phyloP scores from a whole-genome alignment of 1,284 basidiomycete species.

The Ganoderma boninense region DNA sequence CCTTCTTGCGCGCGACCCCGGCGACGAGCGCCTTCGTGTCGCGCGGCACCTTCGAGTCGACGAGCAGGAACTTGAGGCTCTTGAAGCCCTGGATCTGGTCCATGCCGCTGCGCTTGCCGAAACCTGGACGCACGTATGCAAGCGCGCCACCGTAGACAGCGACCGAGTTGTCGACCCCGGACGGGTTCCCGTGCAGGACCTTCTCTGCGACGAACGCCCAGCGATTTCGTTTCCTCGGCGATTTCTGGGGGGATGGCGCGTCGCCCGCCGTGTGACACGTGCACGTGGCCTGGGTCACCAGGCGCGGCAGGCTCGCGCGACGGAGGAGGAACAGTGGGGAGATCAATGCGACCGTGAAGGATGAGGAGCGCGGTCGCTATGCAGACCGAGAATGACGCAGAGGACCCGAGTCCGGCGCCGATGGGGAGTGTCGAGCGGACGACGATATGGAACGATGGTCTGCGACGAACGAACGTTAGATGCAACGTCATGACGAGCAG shows the following conservation, averaged over 20 bases:
- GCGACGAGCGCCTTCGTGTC: constrained; percentile 97
- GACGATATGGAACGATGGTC: constrained; percentile 81
- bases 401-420: constrained; percentile 97
- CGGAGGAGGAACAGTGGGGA: constrained; percentile 59
- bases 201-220: constrained; percentile 98
- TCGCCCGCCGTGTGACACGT: constrained; percentile 71
- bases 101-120: constrained; percentile 82
- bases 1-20: constrained; percentile 81
- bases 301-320: constrained; percentile 46
- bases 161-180: constrained; percentile 97
- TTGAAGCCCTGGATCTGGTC: constrained; percentile 84
- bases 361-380: constrained; percentile 85
- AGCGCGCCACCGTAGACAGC: constrained; percentile 94
- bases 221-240: constrained; percentile 85
- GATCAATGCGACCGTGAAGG: constrained; percentile 65
- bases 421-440: constrained; percentile 96
- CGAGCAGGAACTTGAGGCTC: constrained; percentile 84
- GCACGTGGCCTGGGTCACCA: constrained; percentile 57
- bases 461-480: constrained; percentile 36
- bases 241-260: constrained; percentile 64
- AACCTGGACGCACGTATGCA: constrained; percentile 87
- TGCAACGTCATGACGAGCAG: background rate
- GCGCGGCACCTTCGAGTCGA: constrained; percentile 91
- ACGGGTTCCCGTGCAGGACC: constrained; percentile 97
- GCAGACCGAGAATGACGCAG: constrained; percentile 94